Evolutionary conservation across 192 early-diverging fungal genomes (phyloP).

Genomic region (Dissophora globulifera): DNA sequence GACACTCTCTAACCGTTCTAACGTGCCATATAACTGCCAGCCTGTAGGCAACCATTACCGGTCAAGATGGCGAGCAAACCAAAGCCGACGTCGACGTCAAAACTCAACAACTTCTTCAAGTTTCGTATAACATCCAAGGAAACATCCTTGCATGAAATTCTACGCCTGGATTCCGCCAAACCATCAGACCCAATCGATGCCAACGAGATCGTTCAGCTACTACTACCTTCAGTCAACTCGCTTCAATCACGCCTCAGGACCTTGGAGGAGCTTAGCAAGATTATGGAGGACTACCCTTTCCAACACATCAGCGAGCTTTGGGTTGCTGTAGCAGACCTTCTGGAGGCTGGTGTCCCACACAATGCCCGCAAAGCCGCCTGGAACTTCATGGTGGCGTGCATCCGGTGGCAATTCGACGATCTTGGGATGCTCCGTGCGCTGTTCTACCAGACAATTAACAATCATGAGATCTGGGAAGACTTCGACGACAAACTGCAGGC

Average conservation of each 20-base stretch:
- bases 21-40: neutral
- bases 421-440: slow-evolving; percentile 65
- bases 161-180: slow-evolving; percentile 43
- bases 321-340: slow-evolving; percentile 59
- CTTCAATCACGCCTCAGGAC: slow-evolving; percentile 57
- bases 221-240: slow-evolving; percentile 51
- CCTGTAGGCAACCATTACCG: neutral
- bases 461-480: slow-evolving; percentile 62
- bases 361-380: slow-evolving; percentile 64
- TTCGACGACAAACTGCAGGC: slow-evolving; percentile 62
- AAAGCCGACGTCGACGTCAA: slow-evolving; percentile 27
- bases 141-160: slow-evolving; percentile 30
- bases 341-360: slow-evolving; percentile 54
- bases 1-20: neutral
- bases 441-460: slow-evolving; percentile 64
- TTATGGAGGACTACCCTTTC: slow-evolving; percentile 63
- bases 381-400: slow-evolving; percentile 70
- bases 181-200: slow-evolving; percentile 61
- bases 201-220: slow-evolving; percentile 57
- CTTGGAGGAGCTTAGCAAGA: slow-evolving; percentile 57
- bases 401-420: slow-evolving; percentile 64
- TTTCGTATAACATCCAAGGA: slow-evolving; percentile 36
- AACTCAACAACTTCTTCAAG: slow-evolving; percentile 49
- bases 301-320: slow-evolving; percentile 65
- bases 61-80: slow-evolving; percentile 24